phyloP scores from a whole-genome alignment of 2,329 filamentous ascomycete genomes.

The Alternaria ventricosa region DNA sequence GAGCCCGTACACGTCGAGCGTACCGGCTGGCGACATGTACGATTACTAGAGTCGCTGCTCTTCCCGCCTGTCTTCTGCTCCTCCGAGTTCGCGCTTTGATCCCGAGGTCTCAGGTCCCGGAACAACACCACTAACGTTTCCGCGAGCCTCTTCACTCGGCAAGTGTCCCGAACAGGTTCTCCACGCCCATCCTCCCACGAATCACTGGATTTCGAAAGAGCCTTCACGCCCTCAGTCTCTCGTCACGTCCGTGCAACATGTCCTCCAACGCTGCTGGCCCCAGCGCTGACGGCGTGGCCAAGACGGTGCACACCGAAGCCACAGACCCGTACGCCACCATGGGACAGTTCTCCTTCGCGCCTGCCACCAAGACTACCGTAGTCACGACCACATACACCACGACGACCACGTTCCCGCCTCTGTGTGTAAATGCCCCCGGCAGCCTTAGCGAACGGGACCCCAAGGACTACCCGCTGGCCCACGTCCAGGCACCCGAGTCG shows the following conservation, averaged over 20 bases:
- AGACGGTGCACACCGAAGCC: constrained; percentile 30
- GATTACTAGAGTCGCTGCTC: constrained; percentile 3
- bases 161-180: background rate
- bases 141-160: constrained; percentile 6
- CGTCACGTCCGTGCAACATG: constrained; percentile 31
- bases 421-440: constrained; percentile 76
- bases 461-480: constrained; percentile 88
- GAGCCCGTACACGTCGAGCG: constrained; percentile 7
- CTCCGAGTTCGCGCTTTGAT: constrained; percentile 15
- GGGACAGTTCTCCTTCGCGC: constrained; percentile 67
- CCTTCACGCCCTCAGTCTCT: background rate
- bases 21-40: constrained; percentile 19
- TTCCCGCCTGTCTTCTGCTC: constrained; percentile 11
- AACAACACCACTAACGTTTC: constrained; percentile 12
- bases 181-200: background rate
- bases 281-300: constrained; percentile 33
- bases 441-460: constrained; percentile 76
- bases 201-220: background rate
- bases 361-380: constrained; percentile 69
- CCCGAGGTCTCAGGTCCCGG: constrained; percentile 9
- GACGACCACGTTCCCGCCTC: constrained; percentile 79
- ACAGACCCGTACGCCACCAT: constrained; percentile 53
- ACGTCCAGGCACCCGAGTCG: constrained; percentile 79
- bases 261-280: constrained; percentile 32
- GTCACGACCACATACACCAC: constrained; percentile 94